Evolutionary conservation across 192 early-diverging fungal genomes (phyloP), one percentile per base, ranked within the genome.

Genomic region (Pilaira anomala): DNA sequence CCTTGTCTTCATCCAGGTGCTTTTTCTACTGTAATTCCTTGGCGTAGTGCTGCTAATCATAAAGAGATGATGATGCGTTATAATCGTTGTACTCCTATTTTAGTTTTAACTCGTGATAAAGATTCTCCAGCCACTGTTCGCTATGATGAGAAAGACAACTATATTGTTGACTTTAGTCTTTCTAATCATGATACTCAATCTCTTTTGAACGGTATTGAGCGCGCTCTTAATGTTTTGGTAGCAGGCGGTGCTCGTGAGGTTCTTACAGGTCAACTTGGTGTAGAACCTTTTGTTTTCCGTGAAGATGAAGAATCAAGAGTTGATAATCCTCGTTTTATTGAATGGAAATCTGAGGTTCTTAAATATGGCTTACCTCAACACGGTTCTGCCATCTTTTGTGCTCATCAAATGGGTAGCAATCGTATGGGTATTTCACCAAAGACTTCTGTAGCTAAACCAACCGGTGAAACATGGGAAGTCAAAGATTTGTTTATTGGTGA

Each of bases 401-500:
- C 85, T 8, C 87, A 93, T 79, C 91, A 91, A 65, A 85, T 87
- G 82, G 79, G 81, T 49, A 67, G 80, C 13, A 77, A 83, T 65
- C 78, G 89, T 7, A 88, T 93, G 87, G 84, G 80, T 21, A 67
- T 69, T 14, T 73, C 73, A 29, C 76, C 86, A n/a, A 54, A 60
- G 29, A 58, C 62, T 1, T 84, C 85, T 7, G 91, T 69, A 29
- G 78, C 87, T 16, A 80, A 89, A 41, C 87, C 88, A 1, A 75
- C 76, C 0, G 91, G 91, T 12, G 80, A 88, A 63, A 81, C 84
- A 1, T 93, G 85, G 86, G 91, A 90, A 55, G 73, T 87, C 52
- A 77, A 87, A 66, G 76, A 80, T 29, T 76, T 91, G 26, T 93
- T 85, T 68, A 86, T 93, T 1, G 82, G 83, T 13, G 89, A 93